A percentile compares a stretch with the other conserved stretches of the same genome.
Conservation (phyloP, 495 filamentous ascomycete species). For the Neurospora tetrasperma region DNA sequence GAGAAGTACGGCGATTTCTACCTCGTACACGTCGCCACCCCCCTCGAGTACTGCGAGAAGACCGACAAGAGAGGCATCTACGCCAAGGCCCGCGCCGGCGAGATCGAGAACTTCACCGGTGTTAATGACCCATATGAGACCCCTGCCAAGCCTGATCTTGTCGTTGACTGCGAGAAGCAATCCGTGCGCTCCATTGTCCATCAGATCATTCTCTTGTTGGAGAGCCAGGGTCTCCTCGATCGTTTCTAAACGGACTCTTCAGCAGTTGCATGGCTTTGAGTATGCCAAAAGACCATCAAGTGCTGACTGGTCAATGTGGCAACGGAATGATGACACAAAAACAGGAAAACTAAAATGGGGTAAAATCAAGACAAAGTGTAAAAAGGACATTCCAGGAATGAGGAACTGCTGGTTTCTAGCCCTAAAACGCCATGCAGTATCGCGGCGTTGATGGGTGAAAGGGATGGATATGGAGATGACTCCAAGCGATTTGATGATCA, state of each 20-base stretch:
- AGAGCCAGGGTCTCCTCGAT: constrained; percentile 78
- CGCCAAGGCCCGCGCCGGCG: constrained; percentile 67
- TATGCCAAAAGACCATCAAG: not conserved
- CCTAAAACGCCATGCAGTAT: not conserved
- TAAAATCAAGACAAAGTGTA: not conserved
- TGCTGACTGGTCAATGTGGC: not conserved
- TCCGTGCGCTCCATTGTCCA: constrained; percentile 88
- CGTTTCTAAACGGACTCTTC: constrained; percentile 25
- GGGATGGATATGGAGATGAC: not conserved
- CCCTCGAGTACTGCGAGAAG: constrained; percentile 84
- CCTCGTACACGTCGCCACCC: constrained; percentile 89
- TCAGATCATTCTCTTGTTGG: constrained; percentile 88
- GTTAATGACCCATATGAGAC: constrained; percentile 96
- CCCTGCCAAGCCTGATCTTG: constrained; percentile 71
- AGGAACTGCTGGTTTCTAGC: not conserved
- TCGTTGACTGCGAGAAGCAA: constrained; percentile 76
- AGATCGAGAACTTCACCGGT: constrained; percentile 97
- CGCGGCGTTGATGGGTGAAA: not conserved
- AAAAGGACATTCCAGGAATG: not conserved
- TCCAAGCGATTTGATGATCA: not conserved
- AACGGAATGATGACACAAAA: not conserved
- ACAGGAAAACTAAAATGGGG: not conserved
- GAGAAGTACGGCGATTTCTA: constrained; percentile 85
- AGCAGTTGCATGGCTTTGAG: not conserved
- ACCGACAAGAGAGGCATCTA: constrained; percentile 94